These are phyloP conservation scores for Monocercomonoides exilis DNA, from an alignment of 78 protist species.

Conservation along the genomic window DNA sequence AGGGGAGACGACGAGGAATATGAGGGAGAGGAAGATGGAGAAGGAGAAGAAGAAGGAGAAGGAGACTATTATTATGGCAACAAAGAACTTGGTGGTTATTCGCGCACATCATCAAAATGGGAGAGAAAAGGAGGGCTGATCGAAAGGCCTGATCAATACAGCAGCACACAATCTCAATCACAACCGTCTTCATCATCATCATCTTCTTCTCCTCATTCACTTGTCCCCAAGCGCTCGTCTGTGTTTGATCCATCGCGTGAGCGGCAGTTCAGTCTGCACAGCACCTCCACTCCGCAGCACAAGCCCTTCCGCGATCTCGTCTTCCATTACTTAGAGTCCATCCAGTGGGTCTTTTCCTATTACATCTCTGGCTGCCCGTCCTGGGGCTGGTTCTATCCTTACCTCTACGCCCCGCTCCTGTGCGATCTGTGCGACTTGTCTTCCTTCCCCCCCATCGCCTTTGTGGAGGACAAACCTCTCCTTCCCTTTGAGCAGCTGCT, in stretches of 20 bases:
- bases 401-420: slow-evolving; percentile 89
- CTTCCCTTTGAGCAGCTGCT: slow-evolving; percentile 88
- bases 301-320: background rate
- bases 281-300: background rate
- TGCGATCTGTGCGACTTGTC: slow-evolving; percentile 29
- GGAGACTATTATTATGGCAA: background rate
- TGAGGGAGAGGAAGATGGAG: no score
- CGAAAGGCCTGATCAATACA: no score
- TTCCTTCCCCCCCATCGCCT: background rate
- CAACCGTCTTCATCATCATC: no score
- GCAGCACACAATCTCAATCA: no score
- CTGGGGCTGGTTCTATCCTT: slow-evolving; percentile 94
- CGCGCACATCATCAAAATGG: no score
- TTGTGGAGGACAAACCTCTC: slow-evolving; percentile 51
- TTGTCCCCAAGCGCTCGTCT: no score
- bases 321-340: slow-evolving; percentile 64
- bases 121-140: no score
- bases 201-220: no score
- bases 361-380: slow-evolving; percentile 84
- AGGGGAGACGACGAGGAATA: no score
- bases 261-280: background rate
- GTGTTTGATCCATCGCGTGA: background rate
- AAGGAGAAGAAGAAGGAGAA: no score
- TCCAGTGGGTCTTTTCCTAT: slow-evolving; percentile 91
- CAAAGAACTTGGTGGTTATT: no score